Evolutionary conservation across 192 early-diverging fungal genomes (phyloP), one percentile per base, ranked within the genome.

Genomic region (Coemansia sp.): DNA sequence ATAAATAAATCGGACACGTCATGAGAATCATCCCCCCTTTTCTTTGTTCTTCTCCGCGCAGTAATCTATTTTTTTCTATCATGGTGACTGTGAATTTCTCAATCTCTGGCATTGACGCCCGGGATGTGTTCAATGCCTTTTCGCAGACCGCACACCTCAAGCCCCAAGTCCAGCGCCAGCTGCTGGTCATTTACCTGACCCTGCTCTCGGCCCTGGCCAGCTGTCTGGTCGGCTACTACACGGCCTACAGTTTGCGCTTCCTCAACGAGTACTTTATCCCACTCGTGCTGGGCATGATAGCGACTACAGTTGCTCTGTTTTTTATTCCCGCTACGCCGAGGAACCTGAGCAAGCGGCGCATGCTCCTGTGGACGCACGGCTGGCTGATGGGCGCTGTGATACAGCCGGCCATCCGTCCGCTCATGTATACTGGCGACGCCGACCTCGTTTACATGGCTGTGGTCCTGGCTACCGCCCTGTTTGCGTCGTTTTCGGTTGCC

Each of bases 401-500:
- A 21, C 65, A 41, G 3, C 60, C 65, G 21, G 21, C 24, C 4
- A 40, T 67, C 27, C 36, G 12, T 2, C 53, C 26, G 26, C 18
- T 67, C 24, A 33, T 73, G 43, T 27, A 48, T 21, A 19, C 43
- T 9, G 55, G 62, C 11, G 26, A 62, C 24, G 59, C 24, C 1
- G 59, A 38, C 34, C 15, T 63, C 1, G 63, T 72, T n/a, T 67
- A 56, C 26, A 57, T 36, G 50, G 71, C 71, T 1, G 34, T 63
- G 34, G 71, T 60, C 0, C 15, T 24, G 19, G 12, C 61, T 5
- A 2, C 38, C 0, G 60, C 59, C 6, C 41, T 74, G 24, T 74
- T 74, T 56, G 65, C 40, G 26, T 74, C 71, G 36, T 74, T 74
- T 60, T 46, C 60, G 0, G 44, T 50, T 33, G 65, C 46, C 3